phyloP scores from a whole-genome alignment of 1,139 yeast genomes.

The Suhomyces taliae region DNA sequence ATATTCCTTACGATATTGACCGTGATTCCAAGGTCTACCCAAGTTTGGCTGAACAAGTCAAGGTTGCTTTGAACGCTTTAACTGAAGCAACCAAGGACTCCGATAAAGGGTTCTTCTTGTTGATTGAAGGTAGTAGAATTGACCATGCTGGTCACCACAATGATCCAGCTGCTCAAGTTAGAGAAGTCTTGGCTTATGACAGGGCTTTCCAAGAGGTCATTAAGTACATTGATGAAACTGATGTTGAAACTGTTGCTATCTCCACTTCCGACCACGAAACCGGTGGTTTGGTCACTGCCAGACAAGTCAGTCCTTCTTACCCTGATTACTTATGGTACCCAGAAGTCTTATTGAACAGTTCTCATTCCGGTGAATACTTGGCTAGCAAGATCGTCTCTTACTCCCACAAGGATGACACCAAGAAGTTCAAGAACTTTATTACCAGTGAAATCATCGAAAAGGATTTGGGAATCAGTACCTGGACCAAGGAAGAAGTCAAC shows the following conservation, averaged over 20 bases:
- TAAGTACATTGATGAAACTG: slow-evolving; percentile 22
- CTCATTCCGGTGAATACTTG: slow-evolving; percentile 28
- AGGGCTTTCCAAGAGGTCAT: slow-evolving; percentile 26
- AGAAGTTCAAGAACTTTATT: slow-evolving; percentile 13
- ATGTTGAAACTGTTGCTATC: slow-evolving; percentile 25
- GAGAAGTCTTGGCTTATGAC: slow-evolving; percentile 45
- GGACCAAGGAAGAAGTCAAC: slow-evolving; percentile 18
- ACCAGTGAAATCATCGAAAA: slow-evolving; percentile 16
- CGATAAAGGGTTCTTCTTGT: slow-evolving; percentile 26
- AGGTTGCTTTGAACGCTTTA: slow-evolving; percentile 26
- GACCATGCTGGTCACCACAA: slow-evolving; percentile 33
- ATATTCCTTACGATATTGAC: slow-evolving; percentile 30
- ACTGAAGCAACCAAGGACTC: slow-evolving; percentile 24
- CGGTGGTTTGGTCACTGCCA: slow-evolving; percentile 51
- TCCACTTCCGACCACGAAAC: slow-evolving; percentile 33
- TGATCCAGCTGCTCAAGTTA: slow-evolving; percentile 35
- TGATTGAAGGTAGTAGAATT: slow-evolving; percentile 29
- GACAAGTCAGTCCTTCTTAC: slow-evolving; percentile 57
- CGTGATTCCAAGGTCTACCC: slow-evolving; percentile 23
- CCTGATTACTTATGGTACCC: slow-evolving; percentile 28
- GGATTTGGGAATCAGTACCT: slow-evolving; percentile 23
- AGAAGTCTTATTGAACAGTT: slow-evolving; percentile 23
- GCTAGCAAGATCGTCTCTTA: slow-evolving; percentile 16
- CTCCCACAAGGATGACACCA: slow-evolving; percentile 7
- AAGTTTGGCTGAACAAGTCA: slow-evolving; percentile 26